Evolutionary conservation across 2,329 filamentous ascomycete genomes (phyloP), one percentile per base, ranked within the genome.

Genomic region (Ophiobolus disseminans): DNA sequence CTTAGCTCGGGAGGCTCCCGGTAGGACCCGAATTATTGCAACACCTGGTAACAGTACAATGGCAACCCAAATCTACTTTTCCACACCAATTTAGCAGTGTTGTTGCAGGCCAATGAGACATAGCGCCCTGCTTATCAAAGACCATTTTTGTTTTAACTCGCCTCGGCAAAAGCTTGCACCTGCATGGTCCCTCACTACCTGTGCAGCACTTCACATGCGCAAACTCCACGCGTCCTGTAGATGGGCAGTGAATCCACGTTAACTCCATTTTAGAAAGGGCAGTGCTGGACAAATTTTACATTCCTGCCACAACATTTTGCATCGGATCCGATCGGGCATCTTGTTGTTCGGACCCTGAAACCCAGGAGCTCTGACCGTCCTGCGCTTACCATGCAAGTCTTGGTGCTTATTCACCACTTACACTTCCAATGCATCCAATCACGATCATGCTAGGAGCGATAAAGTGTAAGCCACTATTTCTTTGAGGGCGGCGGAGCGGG

Each of bases 401-500:
- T 10, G 11, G 13, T 40, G 38, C 39, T 41, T 41, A 41, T 41
- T 41, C 39, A 41, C 39, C 39, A 41, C 11, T 22, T 31, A n/a
- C 17, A 41, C 26, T 22, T 41, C 16, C 17, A 21, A 3, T 2
- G n/a, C 26, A 31, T 4, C 39, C 39, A 41, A 41, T 41, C 28
- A 41, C 7, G 11, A 10, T 32, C 19, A 11, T 13, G 13, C 39
- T 21, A 32, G 20, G 14, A 16, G 16, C 14, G 39, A 32, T 41
- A 16, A 10, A 26, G 14, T 13, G 16, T 26, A 28, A 41, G 39
- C 39, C 39, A 41, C 39, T 28, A 22, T 14, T 32, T 41, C 39
- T 32, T 41, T 41, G 26, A 41, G 19, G 4, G 8, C 26, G 10
- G 39, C 13, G 19, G 17, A 21, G 39, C 25, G 39, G 28, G 38